Base-by-base conservation (phyloP, 139 green algal genomes). In the Zygnema cylindricum region DNA sequence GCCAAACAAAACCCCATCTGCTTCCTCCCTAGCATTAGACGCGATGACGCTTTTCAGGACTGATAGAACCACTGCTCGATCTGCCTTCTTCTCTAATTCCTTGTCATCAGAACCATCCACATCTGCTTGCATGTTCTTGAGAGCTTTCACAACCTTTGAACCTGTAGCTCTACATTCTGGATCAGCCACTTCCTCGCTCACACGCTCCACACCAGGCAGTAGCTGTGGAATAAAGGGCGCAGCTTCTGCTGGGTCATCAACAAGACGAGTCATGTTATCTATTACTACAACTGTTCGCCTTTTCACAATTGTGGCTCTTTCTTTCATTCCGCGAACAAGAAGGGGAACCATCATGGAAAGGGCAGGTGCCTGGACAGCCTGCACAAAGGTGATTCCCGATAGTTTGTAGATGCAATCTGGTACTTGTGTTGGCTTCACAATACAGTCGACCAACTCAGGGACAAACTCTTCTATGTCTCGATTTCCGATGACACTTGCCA, bases 261-360 rank as follows among this genome's bases (percentile, higher is more conserved):
- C 91, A 43, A 93, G 87, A 77, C 92, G 88, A 55, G 81, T 82
- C 85, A 94, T 91, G 86, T 94, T 94, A 43, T 88, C 86, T 33
- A 92, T 82, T 40, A 94, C 92, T n/a, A 94, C 91, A 23, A 90
- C 89, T 71, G 84, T 93, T 77, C 88, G 69, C 21, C 91, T 69
- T 84, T 94, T 94, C 0, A 88, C 86, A 21, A 84, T 39, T 30
- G 81, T 88, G 11, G 89, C 69, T 40, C 89, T 75, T 69, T 89
- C 85, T 22, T 85, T 79, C 55, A 93, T 89, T 21, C 89, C 91
- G 25, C 89, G 71, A 21, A 93, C 32, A 23, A 94, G 75, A n/a
- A 94, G 71, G 21, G 91, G 91, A 81, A 85, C 77, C 43, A 93
- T 92, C 43, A 94, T 85, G 38, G 89, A 69, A 39, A 94, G 86